Conservation (phyloP, 1,284 basidiomycete genomes). For the Pterulicium gracile region DNA sequence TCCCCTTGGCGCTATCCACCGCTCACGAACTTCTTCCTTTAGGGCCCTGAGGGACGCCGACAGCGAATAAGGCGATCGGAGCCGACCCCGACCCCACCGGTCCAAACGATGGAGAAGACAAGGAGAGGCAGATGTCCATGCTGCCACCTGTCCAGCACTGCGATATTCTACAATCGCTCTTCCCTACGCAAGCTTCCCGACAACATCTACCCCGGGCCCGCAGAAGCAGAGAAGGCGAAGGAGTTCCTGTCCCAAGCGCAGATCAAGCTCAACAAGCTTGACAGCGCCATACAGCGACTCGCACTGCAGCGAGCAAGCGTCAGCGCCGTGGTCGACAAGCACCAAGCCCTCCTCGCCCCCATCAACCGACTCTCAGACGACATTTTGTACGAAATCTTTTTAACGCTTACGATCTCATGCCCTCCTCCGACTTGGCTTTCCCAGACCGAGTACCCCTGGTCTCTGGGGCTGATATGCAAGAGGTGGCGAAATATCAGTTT, state of each 20-base stretch:
- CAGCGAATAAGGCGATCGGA: too few relatives aligned
- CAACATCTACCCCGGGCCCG: neutral
- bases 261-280: neutral
- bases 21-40: too few relatives aligned
- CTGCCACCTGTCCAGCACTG: neutral
- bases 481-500: neutral
- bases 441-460: neutral
- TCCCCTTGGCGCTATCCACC: too few relatives aligned
- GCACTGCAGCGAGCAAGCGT: neutral
- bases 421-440: neutral
- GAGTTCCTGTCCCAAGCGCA: neutral
- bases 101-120: neutral
- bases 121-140: neutral
- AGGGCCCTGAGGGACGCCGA: too few relatives aligned
- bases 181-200: neutral
- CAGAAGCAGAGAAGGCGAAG: neutral
- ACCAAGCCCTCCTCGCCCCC: neutral
- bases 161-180: neutral
- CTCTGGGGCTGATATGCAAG: neutral
- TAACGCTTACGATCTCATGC: neutral
- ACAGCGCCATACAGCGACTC: neutral
- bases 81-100: too few relatives aligned
- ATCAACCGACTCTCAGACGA: neutral
- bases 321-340: neutral
- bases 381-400: neutral